These are phyloP conservation scores for Pichia paraexigua DNA, from an alignment of 805 yeast species.

Conservation along the genomic window DNA sequence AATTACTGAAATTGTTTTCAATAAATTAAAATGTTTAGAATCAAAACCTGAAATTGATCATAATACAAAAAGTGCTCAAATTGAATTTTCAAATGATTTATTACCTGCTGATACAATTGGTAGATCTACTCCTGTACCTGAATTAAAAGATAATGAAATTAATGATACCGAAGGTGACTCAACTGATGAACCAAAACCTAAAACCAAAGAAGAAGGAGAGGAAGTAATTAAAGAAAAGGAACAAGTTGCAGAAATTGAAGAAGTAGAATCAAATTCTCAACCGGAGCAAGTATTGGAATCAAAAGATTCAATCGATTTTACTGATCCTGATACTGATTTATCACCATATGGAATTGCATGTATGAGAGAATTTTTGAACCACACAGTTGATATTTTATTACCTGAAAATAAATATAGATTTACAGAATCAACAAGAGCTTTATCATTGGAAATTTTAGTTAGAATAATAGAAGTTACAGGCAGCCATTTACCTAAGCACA, in stretches of 20 bases:
- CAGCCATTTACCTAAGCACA: conserved; percentile 48
- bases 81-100: conserved; percentile 18
- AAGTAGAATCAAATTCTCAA: not conserved
- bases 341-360: conserved; percentile 66
- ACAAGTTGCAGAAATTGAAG: not conserved
- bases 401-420: conserved; percentile 79
- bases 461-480: conserved; percentile 82
- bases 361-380: conserved; percentile 66
- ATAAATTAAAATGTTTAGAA: conserved; percentile 47
- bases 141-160: not conserved
- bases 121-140: conserved; percentile 27
- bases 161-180: not conserved
- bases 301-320: conserved; percentile 5
- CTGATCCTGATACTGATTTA: conserved; percentile 22
- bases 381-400: conserved; percentile 70
- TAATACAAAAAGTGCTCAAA: conserved; percentile 23
- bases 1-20: conserved; percentile 62
- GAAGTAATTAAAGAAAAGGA: not conserved
- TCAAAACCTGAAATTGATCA: conserved; percentile 23
- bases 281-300: not conserved
- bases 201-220: not conserved
- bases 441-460: conserved; percentile 69
- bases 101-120: conserved; percentile 57
- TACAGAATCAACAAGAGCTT: conserved; percentile 77
- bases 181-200: not conserved